Base-by-base conservation (phyloP, 1,139 yeast genomes). In the Petasospora fabianii region DNA sequence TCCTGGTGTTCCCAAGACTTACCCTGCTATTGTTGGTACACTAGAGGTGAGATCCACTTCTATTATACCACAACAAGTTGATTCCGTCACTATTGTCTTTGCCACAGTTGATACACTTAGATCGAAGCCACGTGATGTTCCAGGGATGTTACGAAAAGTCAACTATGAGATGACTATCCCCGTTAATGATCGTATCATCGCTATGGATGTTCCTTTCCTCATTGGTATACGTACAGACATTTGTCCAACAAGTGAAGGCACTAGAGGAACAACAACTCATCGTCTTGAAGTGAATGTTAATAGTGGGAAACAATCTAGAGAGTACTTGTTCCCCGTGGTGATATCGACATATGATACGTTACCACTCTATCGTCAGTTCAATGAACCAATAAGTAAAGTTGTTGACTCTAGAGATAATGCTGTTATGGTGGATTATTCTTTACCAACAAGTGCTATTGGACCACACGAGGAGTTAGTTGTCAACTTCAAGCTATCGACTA, bases 1-100 rank as follows among this genome's bases (percentile, higher is more conserved):
- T 55, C 83, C 84, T 1, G 85, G 85, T 0, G 75, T 79, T 1
- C 74, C 80, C 2, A 66, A 78, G 42, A 76, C 82, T 10, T 59
- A 76, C 17, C 48, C 48, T 5, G 34, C 46, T 11, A 36, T 73
- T n/a, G 68, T 71, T 35, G 70, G 77, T 0, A 61, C 59, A 7
- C 47, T 71, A 15, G 68, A 68, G 38, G 49, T 73, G 24, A 56
- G 77, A 18, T 64, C 74, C 3, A 49, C 58, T 2, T 58, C 58
- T 22, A 73, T 73, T 3, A 47, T 49, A 4, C 71, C 76, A 8
- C 69, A 71, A 48, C 50, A 54, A 3, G 43, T 71, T 32, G 51
- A 74, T 27, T 50, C 67, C 2, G 71, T 71, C 3, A 64, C 66
- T 1, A 34, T 70, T 5, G 67, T 64, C 47, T 52, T 72, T 30